Conservation (phyloP, 371 early-diverging fungal species). For the Mycotypha africana region DNA sequence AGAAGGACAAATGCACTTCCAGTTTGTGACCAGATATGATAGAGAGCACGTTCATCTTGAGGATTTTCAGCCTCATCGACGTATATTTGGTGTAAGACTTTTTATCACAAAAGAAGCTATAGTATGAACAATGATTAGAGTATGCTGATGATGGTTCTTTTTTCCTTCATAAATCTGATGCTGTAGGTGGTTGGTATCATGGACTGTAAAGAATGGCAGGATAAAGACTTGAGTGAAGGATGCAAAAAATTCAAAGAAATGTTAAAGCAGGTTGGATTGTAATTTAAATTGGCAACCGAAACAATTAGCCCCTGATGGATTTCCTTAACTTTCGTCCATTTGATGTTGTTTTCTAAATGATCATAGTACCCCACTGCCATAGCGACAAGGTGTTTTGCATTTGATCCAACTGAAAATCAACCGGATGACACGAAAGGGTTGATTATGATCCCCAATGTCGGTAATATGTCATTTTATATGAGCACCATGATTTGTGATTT, state of each 20-base stretch:
- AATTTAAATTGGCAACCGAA: too few relatives aligned
- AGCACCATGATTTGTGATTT: conserved; percentile 72
- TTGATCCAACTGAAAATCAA: conserved; percentile 73
- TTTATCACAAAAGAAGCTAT: background rate
- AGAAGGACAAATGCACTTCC: conserved; percentile 75
- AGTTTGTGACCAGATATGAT: conserved; percentile 66
- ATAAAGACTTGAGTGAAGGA: conserved; percentile 57
- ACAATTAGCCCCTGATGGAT: too few relatives aligned
- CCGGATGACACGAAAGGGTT: conserved; percentile 72
- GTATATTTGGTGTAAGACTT: conserved; percentile 65
- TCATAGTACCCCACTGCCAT: conserved; percentile 68
- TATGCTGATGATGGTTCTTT: too few relatives aligned
- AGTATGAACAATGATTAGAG: too few relatives aligned
- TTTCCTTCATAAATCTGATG: too few relatives aligned
- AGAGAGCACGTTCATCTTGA: conserved; percentile 62
- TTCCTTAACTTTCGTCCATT: too few relatives aligned
- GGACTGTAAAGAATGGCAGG: conserved; percentile 74
- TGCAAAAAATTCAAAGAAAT: conserved; percentile 58
- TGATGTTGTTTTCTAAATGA: too few relatives aligned
- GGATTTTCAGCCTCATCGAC: conserved; percentile 74
- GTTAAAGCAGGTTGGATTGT: too few relatives aligned
- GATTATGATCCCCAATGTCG: conserved; percentile 79
- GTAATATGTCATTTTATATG: conserved; percentile 73
- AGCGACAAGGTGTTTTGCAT: conserved; percentile 74
- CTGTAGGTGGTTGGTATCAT: conserved; percentile 72